These are phyloP conservation scores for Raffaelea ambrosiae DNA, from an alignment of 2,329 filamentous ascomycete species.

Conservation along the genomic window DNA sequence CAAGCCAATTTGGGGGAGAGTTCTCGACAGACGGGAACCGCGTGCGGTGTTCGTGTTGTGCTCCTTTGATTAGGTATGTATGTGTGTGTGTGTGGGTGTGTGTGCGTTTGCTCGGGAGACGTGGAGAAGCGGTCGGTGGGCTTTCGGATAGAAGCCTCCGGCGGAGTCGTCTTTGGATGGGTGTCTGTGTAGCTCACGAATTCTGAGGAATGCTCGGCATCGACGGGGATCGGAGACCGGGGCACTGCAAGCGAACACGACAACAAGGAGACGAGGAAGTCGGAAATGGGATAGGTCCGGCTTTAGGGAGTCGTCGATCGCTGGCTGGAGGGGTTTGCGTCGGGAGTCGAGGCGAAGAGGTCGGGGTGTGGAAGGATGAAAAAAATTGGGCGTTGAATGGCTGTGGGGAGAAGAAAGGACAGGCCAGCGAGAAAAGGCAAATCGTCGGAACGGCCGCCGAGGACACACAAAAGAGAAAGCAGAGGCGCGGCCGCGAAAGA, in stretches of 20 bases:
- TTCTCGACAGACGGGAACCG: not conserved
- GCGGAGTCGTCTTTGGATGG: not conserved
- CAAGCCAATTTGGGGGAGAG: constrained; percentile 4
- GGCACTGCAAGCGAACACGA: not conserved
- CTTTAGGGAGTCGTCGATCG: too few species aligned
- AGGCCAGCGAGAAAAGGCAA: not conserved
- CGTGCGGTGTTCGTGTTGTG: not conserved
- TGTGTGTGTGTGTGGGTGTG: too few species aligned
- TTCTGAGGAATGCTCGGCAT: not conserved
- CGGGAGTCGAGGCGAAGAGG: too few species aligned
- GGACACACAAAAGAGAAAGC: not conserved
- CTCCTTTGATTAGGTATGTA: not conserved
- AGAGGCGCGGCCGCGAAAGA: not conserved
- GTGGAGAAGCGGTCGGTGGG: too few species aligned
- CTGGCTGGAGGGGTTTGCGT: too few species aligned
- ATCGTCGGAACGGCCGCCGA: not conserved
- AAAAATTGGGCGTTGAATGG: too few species aligned
- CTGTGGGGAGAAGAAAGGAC: too few species aligned
- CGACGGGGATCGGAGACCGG: not conserved
- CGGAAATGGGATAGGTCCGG: too few species aligned
- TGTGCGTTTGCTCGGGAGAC: too few species aligned
- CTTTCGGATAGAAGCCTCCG: not conserved
- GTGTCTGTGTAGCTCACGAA: not conserved
- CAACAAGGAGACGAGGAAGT: not conserved
- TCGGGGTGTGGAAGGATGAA: too few species aligned